A percentile compares a stretch with the other conserved stretches of the same genome.
Conservation (phyloP, 805 yeast genomes). For the Dipodascus geniculatus region DNA sequence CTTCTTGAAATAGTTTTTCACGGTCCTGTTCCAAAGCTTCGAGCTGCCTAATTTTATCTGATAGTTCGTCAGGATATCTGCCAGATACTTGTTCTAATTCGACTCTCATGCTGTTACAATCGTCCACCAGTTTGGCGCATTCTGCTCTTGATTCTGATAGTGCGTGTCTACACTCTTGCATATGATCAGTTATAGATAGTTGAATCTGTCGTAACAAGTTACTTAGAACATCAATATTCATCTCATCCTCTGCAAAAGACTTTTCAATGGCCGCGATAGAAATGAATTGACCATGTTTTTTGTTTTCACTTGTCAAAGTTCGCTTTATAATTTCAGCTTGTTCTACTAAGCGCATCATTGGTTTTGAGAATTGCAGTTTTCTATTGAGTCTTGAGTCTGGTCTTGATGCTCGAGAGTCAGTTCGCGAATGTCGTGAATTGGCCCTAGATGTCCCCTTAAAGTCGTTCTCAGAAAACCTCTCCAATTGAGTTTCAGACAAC, state of each 20-base stretch:
- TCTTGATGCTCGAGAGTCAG: background rate
- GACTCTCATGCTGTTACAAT: background rate
- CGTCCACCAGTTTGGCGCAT: background rate
- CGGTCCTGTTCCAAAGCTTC: background rate
- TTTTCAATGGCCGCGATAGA: background rate
- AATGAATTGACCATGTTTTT: background rate
- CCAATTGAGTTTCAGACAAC: too few species aligned
- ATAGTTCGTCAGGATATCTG: background rate
- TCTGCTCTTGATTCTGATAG: background rate
- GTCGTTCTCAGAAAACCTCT: background rate
- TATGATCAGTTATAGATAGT: background rate
- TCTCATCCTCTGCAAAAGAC: background rate
- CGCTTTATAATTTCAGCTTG: background rate
- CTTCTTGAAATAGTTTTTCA: background rate
- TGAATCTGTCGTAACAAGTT: background rate
- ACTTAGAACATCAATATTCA: background rate
- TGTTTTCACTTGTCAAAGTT: background rate
- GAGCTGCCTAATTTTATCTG: background rate
- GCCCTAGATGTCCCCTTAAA: background rate
- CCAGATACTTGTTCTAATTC: background rate
- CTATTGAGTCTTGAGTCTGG: background rate
- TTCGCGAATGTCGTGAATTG: background rate
- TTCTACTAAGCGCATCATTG: background rate
- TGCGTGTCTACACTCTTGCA: background rate
- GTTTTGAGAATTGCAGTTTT: background rate